Evolutionary conservation across 1,284 basidiomycete species (phyloP).

Genomic region (Abortiporus biennis): DNA sequence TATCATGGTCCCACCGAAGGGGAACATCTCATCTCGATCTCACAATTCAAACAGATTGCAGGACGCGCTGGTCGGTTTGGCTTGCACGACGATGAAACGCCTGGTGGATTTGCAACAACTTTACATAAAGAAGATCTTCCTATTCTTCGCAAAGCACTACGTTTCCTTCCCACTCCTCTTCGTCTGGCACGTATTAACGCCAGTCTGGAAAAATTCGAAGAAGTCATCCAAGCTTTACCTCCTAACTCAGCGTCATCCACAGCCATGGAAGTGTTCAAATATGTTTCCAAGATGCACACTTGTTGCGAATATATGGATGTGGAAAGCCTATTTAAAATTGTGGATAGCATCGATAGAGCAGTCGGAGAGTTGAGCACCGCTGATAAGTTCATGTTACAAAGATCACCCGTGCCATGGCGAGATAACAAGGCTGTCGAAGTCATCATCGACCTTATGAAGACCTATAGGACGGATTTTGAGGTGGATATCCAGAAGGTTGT

Average conservation of each 20-base stretch:
- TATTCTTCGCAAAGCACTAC: conserved; percentile 43
- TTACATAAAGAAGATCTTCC: conserved; percentile 63
- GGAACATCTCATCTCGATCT: conserved; percentile 60
- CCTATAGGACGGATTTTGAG: conserved; percentile 15
- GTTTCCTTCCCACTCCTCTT: conserved; percentile 30
- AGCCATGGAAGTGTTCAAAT: conserved; percentile 19
- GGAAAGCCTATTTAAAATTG: conserved; percentile 5
- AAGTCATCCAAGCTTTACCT: conserved; percentile 34
- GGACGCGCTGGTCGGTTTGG: conserved; percentile 94
- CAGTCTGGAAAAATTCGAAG: conserved; percentile 15
- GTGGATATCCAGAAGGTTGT: conserved; percentile 23
- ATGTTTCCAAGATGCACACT: conserved; percentile 22
- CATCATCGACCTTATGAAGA: conserved; percentile 18
- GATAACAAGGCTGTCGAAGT: conserved; percentile 18
- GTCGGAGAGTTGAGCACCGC: conserved; percentile 18
- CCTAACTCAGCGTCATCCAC: conserved; percentile 11
- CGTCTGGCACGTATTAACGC: conserved; percentile 28
- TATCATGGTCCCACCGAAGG: conserved; percentile 56
- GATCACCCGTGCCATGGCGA: conserved; percentile 20
- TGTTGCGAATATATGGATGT: conserved; percentile 17
- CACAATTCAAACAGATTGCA: conserved; percentile 94
- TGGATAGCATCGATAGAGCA: conserved; percentile 21
- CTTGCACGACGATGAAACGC: conserved; percentile 38
- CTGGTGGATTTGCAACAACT: conserved; percentile 72
- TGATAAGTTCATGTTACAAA: conserved; percentile 20